Percentiles rank a stretch among this genome's conserved stretches.
phyloP scores from a whole-genome alignment of 129 eudicot genomes.

The carrot (Daucus carota) region DH1_v3.0 NC_030383.2:9679501-9680000 shows the following conservation, averaged over 20 bases:
- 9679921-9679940: background rate
- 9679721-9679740: background rate
- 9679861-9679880: background rate
- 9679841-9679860: background rate
- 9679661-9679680: background rate
- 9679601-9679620: background rate
- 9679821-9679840: background rate
- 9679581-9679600: background rate
- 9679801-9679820: background rate
- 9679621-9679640: too few species aligned
- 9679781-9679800: slow-evolving; percentile 4
- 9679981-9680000: background rate
- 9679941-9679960: background rate
- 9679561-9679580: background rate
- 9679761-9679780: background rate
- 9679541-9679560: too few species aligned
- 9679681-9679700: too few species aligned
- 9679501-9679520: too few species aligned
- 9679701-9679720: background rate
- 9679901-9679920: background rate
- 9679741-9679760: background rate
- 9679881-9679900: background rate
- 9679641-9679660: background rate
- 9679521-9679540: too few species aligned
- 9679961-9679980: background rate